Conservation (phyloP, 2,329 filamentous ascomycete genomes). For the Leptographium procerum region DNA sequence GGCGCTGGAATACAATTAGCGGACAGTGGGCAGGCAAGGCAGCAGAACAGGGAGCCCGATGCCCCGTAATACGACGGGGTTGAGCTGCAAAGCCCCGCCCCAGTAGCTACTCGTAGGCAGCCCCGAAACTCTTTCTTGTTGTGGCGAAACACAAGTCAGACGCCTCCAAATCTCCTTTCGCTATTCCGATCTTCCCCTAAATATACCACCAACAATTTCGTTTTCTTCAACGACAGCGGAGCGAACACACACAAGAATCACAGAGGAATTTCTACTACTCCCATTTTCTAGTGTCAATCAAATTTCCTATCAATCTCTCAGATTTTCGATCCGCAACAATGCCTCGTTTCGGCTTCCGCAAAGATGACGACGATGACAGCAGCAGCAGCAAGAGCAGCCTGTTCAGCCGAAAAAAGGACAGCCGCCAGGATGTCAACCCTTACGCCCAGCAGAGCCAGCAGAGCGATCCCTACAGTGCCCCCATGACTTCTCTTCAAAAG, state of each 20-base stretch:
- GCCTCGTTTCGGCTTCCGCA: constrained; percentile 47
- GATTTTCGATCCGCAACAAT: constrained; percentile 22
- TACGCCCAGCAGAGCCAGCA: constrained; percentile 38
- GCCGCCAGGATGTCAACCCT: constrained; percentile 35
- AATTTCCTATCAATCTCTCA: not conserved
- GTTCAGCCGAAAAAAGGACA: constrained; percentile 41
- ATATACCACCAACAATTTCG: not conserved
- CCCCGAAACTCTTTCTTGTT: constrained; percentile 8
- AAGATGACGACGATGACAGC: constrained; percentile 34
- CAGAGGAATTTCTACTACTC: not conserved
- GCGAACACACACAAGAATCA: not conserved
- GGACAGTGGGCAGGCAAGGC: not conserved
- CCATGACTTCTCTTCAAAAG: constrained; percentile 35
- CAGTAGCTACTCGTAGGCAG: not conserved
- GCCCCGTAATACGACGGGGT: constrained; percentile 5
- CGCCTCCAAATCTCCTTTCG: not conserved
- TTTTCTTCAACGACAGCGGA: not conserved
- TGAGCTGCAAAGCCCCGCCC: constrained; percentile 3
- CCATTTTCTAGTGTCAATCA: not conserved
- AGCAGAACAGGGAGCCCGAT: not conserved
- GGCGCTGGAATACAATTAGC: not conserved
- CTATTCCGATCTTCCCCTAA: not conserved
- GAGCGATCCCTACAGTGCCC: constrained; percentile 41
- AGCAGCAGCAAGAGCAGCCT: constrained; percentile 36
- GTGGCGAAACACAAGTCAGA: constrained; percentile 12